Conservation (phyloP, 2,329 filamentous ascomycete species). For the Fusarium sp. region DNA sequence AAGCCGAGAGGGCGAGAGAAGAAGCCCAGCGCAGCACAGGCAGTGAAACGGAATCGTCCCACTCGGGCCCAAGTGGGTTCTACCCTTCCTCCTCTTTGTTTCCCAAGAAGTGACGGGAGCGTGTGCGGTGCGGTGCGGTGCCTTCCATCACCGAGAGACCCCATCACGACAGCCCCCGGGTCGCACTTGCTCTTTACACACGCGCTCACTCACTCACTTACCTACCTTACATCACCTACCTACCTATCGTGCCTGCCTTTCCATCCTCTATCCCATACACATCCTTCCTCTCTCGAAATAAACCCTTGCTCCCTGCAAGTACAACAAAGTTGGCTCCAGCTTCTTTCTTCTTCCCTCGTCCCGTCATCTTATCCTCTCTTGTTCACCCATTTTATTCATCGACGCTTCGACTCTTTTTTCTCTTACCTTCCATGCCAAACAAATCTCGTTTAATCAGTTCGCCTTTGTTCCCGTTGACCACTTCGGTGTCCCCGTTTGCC, state of each 20-base stretch:
- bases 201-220: not conserved
- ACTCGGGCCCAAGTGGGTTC: slow-evolving; percentile 10
- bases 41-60: slow-evolving; percentile 32
- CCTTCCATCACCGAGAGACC: slow-evolving; percentile 5
- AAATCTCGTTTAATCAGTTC: slow-evolving; percentile 4
- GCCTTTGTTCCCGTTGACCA: not conserved
- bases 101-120: not conserved
- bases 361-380: not conserved
- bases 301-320: not conserved
- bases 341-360: not conserved
- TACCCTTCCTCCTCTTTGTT: slow-evolving; percentile 1
- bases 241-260: not conserved
- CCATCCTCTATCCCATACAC: not conserved
- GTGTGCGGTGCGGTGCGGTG: not conserved
- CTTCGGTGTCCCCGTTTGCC: slow-evolving; percentile 2
- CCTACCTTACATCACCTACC: not conserved
- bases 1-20: slow-evolving; percentile 2
- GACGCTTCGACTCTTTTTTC: not conserved
- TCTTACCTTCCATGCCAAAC: slow-evolving; percentile 10
- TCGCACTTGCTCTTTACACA: not conserved
- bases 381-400: not conserved
- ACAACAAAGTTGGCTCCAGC: not conserved
- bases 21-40: not conserved
- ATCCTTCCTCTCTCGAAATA: not conserved
- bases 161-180: slow-evolving; percentile 8